phyloP scores from a whole-genome alignment of 2,329 filamentous ascomycete genomes.

The Exophiala xenobiotica region DNA sequence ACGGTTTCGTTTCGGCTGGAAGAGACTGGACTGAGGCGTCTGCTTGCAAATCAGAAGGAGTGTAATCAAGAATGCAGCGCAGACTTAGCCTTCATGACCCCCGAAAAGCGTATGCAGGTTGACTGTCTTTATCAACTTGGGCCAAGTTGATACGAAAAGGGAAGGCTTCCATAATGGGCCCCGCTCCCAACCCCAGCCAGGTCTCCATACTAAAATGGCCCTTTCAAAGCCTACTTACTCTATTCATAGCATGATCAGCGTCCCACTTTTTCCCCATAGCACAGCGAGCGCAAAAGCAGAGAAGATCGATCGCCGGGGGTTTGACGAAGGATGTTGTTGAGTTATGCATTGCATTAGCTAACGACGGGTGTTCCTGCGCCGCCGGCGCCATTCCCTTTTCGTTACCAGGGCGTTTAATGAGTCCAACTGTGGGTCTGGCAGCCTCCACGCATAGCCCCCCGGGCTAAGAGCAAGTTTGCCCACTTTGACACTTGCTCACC shows the following conservation, averaged over 20 bases:
- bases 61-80: background rate
- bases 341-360: conserved; percentile 4
- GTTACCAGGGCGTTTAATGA: background rate
- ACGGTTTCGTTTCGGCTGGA: background rate
- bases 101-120: background rate
- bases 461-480: background rate
- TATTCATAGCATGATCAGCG: conserved; percentile 1
- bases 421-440: background rate
- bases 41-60: background rate
- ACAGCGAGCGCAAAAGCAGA: conserved; percentile 1
- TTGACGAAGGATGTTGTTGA: background rate
- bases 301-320: background rate
- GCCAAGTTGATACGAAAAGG: background rate
- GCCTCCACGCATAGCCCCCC: background rate
- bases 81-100: background rate
- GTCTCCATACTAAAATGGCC: background rate
- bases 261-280: background rate
- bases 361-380: background rate
- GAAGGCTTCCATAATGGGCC: background rate
- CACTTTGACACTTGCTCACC: background rate
- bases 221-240: background rate
- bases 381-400: background rate
- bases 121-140: background rate
- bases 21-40: background rate
- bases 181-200: background rate